phyloP scores from a whole-genome alignment of 1,139 yeast genomes.

The Yarrowia galli region DNA sequence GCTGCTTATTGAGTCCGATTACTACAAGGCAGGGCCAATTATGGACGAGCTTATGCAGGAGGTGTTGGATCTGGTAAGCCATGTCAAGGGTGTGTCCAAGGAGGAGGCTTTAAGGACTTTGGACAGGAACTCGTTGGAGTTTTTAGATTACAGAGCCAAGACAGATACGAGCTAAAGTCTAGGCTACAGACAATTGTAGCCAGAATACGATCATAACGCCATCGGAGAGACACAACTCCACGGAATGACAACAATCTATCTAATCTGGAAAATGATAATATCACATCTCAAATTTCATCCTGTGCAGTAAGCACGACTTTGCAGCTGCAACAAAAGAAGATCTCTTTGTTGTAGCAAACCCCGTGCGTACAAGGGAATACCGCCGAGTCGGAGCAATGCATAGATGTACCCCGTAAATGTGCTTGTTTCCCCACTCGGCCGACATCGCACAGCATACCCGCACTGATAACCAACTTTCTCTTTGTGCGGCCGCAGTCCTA shows the following conservation, averaged over 20 bases:
- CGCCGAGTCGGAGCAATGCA: not conserved
- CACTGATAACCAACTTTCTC: not conserved
- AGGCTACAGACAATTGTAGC: no score
- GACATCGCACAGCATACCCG: not conserved
- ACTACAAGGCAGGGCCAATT: constrained; percentile 47
- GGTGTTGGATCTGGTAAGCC: constrained; percentile 35
- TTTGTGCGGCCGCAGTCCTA: not conserved
- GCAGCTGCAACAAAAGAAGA: no score
- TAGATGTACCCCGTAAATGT: not conserved
- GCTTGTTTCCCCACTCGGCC: constrained; percentile 2
- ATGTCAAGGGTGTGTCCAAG: constrained; percentile 4
- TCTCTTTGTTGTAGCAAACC: not conserved
- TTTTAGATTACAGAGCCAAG: constrained; percentile 6
- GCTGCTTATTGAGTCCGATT: constrained; percentile 65
- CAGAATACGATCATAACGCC: no score
- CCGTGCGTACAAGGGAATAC: no score
- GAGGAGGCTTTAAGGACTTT: not conserved
- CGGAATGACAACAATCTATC: no score
- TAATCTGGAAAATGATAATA: no score
- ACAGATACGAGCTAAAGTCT: no score
- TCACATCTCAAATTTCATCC: no score
- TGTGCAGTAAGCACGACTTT: no score
- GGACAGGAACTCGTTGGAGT: constrained; percentile 2
- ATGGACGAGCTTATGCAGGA: constrained; percentile 44
- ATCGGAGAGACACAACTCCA: no score